These are phyloP conservation scores for Omphalotus guepiniiformis DNA, from an alignment of 768 basidiomycete genomes.

Conservation along the genomic window DNA sequence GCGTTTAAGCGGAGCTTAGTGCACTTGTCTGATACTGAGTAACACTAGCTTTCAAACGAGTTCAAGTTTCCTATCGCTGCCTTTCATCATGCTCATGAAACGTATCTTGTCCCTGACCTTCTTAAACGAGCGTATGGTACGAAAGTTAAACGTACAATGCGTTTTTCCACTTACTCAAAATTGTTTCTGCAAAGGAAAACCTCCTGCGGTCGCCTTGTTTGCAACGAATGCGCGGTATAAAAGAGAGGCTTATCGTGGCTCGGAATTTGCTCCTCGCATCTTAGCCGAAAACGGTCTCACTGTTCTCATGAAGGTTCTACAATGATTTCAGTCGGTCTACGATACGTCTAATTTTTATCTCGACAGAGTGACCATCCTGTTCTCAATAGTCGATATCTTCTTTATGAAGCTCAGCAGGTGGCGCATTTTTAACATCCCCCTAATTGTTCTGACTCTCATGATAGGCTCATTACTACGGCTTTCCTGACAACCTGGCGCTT, in stretches of 20 bases:
- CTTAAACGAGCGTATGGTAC: constrained; percentile 49
- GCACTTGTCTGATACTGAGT: background rate
- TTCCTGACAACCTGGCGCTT: constrained; percentile 48
- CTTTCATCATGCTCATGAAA: constrained; percentile 61
- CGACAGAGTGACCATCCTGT: constrained; percentile 41
- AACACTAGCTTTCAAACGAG: constrained; percentile 32
- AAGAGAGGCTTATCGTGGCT: constrained; percentile 60
- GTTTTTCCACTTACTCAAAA: background rate
- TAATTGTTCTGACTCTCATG: background rate
- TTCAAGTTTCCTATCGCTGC: constrained; percentile 34
- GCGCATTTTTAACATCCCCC: background rate
- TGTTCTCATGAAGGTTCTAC: constrained; percentile 52
- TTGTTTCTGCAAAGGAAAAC: constrained; percentile 30
- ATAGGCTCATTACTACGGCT: constrained; percentile 52
- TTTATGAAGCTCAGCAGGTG: constrained; percentile 58
- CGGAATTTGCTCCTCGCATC: constrained; percentile 47
- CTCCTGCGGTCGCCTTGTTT: constrained; percentile 57
- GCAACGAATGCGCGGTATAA: constrained; percentile 40
- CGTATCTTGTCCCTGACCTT: constrained; percentile 56
- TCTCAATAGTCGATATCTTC: constrained; percentile 49
- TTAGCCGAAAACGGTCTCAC: constrained; percentile 48
- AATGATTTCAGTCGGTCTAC: background rate
- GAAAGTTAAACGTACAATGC: background rate
- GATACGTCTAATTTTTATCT: background rate
- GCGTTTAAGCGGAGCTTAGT: background rate